Base-by-base conservation (phyloP, 2,329 filamentous ascomycete genomes). In the Fusarium scirpi region DNA sequence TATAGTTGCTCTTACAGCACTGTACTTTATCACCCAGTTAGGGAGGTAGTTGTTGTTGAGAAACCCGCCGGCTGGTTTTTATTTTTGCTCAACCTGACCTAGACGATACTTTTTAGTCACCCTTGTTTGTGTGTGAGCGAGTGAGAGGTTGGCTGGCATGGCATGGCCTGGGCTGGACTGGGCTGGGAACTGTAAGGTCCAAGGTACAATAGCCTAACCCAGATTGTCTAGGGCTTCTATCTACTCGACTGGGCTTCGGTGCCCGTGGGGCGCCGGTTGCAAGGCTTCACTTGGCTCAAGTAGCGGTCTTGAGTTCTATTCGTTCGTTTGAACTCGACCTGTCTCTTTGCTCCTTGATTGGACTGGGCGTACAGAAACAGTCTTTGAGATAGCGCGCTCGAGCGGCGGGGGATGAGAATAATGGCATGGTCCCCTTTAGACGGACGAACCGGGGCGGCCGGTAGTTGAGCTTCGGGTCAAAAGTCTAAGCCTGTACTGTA, bases 401-500 rank as follows among this genome's bases (percentile, higher is more conserved):
- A 59, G 54, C 46, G 59, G 56, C 67, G 62, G 69, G 53, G 51
- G 41, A 47, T 38, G 18, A 38, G 34, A n/a, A 20, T 29, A n/a
- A 24, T 44, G 41, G 6, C 41, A 25, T 25, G 34, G 38, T 34
- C 32, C 38, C 22, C 20, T 43, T n/a, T 38, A 34, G 56, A 65
- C 65, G 65, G 68, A 41, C 57, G 71, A 51, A 54, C 69, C 69
- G 65, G 69, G 68, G 69, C 59, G 45, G 38, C 63, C 65, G 69
- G 68, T 71, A 71, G 69, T 71, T 71, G 68, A 63, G 53, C 43
- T 52, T 58, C 44, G 53, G 29, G 51, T 44, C 40, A 38, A 41
- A 41, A 56, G 45, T 20, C 58, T 27, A 54, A 40, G 29, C 63
- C 34, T 40, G 34, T 56, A 20, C 53, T 34, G 16, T 34, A 43